Evolutionary conservation across 345 rosid species (phyloP).

Genomic region (Rhizophora apiculata): DNA sequence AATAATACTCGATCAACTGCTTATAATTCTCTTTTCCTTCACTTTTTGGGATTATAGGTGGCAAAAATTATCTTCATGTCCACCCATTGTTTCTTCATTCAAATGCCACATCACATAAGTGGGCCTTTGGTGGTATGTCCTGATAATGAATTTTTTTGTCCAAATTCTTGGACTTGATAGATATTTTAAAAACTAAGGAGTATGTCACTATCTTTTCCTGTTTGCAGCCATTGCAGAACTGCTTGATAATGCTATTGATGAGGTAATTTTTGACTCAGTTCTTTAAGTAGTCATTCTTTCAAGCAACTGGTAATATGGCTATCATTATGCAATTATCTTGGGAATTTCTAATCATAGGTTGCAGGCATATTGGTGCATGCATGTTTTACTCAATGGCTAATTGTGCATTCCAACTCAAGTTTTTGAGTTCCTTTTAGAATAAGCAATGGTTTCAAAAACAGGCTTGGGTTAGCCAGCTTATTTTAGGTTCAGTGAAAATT

Average conservation of each 20-base stretch:
- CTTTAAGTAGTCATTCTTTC: conserved; percentile 1
- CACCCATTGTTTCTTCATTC: conserved; percentile 98
- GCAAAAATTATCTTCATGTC: conserved; percentile 76
- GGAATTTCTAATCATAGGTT: too few relatives aligned
- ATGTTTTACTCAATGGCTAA: too few relatives aligned
- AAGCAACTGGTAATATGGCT: neutral
- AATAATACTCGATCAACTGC: conserved; percentile 9
- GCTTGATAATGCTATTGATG: conserved; percentile 93
- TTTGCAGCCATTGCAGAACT: conserved; percentile 88
- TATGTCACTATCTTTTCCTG: neutral
- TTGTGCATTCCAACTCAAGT: too few relatives aligned
- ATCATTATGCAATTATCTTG: too few relatives aligned
- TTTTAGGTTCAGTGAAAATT: too few relatives aligned
- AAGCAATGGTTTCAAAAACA: too few relatives aligned
- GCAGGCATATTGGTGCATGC: too few relatives aligned
- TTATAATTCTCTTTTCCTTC: neutral
- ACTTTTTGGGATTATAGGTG: conserved; percentile 39
- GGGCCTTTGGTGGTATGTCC: conserved; percentile 95
- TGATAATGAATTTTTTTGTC: conserved; percentile 1
- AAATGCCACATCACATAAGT: conserved; percentile 97
- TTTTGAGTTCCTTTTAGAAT: too few relatives aligned
- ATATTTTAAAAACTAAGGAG: neutral
- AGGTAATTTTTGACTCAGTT: conserved; percentile 49
- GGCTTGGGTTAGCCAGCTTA: too few relatives aligned
- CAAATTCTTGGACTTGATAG: neutral